Evolutionary conservation across 2,329 filamentous ascomycete genomes (phyloP), one percentile per base, ranked within the genome.

Genomic region (Stemphylium lycopersici): DNA sequence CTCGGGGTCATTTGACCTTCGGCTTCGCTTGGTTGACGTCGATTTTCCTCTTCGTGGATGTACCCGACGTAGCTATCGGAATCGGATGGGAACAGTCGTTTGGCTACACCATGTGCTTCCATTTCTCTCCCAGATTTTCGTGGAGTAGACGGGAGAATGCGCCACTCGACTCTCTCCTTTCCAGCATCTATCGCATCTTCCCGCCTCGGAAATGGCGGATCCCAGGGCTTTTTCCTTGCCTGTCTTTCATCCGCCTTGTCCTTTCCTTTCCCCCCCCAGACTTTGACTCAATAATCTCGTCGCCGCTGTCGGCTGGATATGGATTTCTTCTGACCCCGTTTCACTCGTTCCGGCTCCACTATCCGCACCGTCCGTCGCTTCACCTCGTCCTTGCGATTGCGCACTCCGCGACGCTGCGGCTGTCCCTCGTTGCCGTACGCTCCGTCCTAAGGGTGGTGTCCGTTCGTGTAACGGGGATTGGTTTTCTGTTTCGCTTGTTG

Each of bases 191-290:
- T 12, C 4, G 36, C 12, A 5, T 38, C 26, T 12, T 8, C 8
- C 2, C 47, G 39, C 29, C 16, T 59, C 1, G 58, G 62, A 50
- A 71, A 70, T 3, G 65, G 68, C 22, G 64, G 61, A 26, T 69
- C 62, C 67, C 66, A 71, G 7, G 68, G 69, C 33, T 67, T 70
- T 46, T 59, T 58, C 36, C 22, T 20, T 1, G 11, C 43, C 3
- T 29, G 39, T 20, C 26, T 53, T 5, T 16, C 29, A 33, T 44
- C 31, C 18, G n/a, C 40, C 26, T n/a, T 53, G 6, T 13, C 43
- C 24, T 47, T 55, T 15, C 33, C 36, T 42, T 24, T 47, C 20
- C 12, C 31, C 31, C 41, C 38, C 45, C 10, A 22, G 20, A 20
- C 20, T 3, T 10, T 5, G 5, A 7, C 3, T 39, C 8, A 49